Conservation (phyloP, 306 rosid genomes). For the Astragalus glycyphyllos region DNA sequence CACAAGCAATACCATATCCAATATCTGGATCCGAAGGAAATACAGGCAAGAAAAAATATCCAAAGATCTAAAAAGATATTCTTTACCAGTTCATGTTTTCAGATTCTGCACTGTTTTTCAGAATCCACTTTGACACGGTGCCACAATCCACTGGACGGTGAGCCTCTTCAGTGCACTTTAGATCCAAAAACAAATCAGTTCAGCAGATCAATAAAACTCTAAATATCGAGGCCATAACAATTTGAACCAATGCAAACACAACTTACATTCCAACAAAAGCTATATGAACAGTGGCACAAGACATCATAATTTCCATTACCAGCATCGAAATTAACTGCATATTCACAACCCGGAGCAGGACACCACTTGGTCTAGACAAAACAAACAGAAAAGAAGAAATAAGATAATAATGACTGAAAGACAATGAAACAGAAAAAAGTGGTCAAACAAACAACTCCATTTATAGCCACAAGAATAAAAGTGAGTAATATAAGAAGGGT, state of each 20-base stretch:
- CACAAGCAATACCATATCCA: too few relatives aligned
- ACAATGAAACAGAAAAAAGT: slow-evolving; percentile 9
- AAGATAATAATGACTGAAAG: not conserved
- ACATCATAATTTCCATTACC: slow-evolving; percentile 66
- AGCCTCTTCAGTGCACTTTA: slow-evolving; percentile 78
- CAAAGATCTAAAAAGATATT: slow-evolving; percentile 27
- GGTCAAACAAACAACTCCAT: not conserved
- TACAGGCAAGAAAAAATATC: slow-evolving; percentile 27
- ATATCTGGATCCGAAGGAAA: too few relatives aligned
- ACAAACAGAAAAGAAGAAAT: slow-evolving; percentile 29
- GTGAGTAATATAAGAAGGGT: not conserved
- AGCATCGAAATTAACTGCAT: slow-evolving; percentile 69
- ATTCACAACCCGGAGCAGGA: slow-evolving; percentile 86
- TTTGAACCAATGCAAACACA: slow-evolving; percentile 18
- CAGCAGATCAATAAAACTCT: slow-evolving; percentile 14
- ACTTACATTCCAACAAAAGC: slow-evolving; percentile 84
- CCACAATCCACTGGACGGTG: slow-evolving; percentile 90
- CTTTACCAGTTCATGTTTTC: slow-evolving; percentile 76
- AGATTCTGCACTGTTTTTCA: slow-evolving; percentile 76
- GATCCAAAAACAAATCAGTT: slow-evolving; percentile 40
- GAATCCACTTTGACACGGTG: slow-evolving; percentile 72
- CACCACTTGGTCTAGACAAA: slow-evolving; percentile 82
- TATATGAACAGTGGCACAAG: slow-evolving; percentile 68
- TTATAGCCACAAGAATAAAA: slow-evolving; percentile 18
- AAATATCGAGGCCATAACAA: slow-evolving; percentile 7